phyloP scores from a whole-genome alignment of 345 rosid species.

The Populus pruinosa region DNA sequence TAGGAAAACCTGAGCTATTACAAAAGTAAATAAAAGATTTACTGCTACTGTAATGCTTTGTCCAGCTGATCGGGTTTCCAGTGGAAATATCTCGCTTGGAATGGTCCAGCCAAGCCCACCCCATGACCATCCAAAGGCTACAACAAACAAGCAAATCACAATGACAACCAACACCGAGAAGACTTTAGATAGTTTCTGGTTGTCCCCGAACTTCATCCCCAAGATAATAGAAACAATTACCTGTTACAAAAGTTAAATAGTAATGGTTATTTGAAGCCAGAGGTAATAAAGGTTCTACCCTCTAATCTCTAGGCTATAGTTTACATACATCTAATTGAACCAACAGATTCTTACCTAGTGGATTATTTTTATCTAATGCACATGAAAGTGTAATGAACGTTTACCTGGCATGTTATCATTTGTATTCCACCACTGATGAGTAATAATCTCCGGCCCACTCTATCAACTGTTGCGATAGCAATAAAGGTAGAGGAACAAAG shows the following conservation, averaged over 20 bases:
- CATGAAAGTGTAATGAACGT: background rate
- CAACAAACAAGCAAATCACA: conserved; percentile 76
- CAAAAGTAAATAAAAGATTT: conserved; percentile 79
- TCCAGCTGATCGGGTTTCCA: conserved; percentile 87
- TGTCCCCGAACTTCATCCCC: conserved; percentile 72
- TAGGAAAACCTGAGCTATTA: conserved; percentile 73
- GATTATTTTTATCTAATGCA: background rate
- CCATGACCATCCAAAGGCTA: conserved; percentile 98
- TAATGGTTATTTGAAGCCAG: background rate
- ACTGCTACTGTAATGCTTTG: conserved; percentile 92
- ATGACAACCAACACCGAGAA: conserved; percentile 64
- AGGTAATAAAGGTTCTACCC: background rate
- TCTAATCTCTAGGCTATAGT: background rate
- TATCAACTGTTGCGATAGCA: conserved; percentile 74
- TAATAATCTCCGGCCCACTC: conserved; percentile 62
- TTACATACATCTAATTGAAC: too few species aligned
- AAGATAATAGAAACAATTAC: conserved; percentile 62
- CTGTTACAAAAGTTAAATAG: conserved; percentile 29
- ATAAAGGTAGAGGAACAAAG: conserved; percentile 75
- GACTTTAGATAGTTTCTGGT: conserved; percentile 59
- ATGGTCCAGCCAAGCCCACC: conserved; percentile 95
- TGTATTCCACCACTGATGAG: conserved; percentile 87
- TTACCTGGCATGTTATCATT: conserved; percentile 80
- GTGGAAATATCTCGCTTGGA: conserved; percentile 88
- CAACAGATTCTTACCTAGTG: background rate